These are phyloP conservation scores for Yarrowia yakushimensis DNA, from an alignment of 805 yeast genomes.

Conservation along the genomic window DNA sequence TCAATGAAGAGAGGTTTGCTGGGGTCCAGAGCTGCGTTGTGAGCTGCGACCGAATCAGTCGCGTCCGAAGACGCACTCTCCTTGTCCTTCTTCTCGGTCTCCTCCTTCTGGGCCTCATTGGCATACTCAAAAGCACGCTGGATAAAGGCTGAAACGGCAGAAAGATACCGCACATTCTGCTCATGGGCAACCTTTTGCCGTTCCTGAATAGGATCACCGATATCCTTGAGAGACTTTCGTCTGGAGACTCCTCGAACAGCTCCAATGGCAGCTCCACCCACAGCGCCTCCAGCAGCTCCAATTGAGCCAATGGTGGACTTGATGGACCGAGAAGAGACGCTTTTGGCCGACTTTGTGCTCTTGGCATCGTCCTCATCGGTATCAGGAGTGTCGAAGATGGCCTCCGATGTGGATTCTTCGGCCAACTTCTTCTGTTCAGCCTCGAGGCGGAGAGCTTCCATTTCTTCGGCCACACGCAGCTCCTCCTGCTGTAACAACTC, in stretches of 20 bases:
- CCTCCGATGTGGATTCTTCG: neutral
- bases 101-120: conserved; percentile 42
- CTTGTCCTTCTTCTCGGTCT: neutral
- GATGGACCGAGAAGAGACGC: conserved; percentile 18
- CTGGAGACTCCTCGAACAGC: conserved; percentile 10
- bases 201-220: conserved; percentile 41
- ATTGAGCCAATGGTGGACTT: conserved; percentile 10
- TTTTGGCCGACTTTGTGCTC: conserved; percentile 33
- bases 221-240: conserved; percentile 46
- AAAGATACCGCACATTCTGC: conserved; percentile 55
- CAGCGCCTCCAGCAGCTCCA: conserved; percentile 41
- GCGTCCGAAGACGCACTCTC: conserved; percentile 14
- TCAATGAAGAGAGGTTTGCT: conserved; percentile 68
- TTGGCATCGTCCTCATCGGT: conserved; percentile 29
- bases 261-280: conserved; percentile 19
- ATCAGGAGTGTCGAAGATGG: conserved; percentile 1
- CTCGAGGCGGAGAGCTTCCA: conserved; percentile 1
- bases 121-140: conserved; percentile 90
- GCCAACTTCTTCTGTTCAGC: neutral
- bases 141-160: conserved; percentile 82
- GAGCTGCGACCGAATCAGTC: neutral
- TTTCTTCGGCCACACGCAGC: conserved; percentile 9
- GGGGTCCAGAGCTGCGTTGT: conserved; percentile 82
- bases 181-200: conserved; percentile 37
- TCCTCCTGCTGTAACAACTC: conserved; percentile 9